Conservation (phyloP, 2,329 filamentous ascomycete genomes). For the Aspergillus vadensis region DNA sequence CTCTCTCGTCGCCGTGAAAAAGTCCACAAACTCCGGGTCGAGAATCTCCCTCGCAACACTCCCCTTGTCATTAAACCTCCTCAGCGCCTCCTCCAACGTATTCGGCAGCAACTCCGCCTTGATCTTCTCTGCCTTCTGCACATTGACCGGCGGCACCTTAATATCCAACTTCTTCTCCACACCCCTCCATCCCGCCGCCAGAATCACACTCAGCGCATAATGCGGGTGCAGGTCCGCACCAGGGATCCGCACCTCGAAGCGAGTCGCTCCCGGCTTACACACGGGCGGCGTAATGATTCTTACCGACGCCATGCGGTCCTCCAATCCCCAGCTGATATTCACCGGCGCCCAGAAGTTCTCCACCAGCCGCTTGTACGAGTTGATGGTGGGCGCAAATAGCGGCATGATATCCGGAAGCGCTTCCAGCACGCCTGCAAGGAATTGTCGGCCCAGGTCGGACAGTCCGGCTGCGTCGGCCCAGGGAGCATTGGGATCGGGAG, state of each 20-base stretch:
- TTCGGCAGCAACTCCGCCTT: constrained; percentile 62
- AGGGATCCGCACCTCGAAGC: constrained; percentile 29
- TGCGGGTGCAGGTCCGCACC: constrained; percentile 88
- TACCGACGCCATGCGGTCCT: constrained; percentile 88
- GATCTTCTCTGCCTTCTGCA: constrained; percentile 65
- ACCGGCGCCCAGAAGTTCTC: constrained; percentile 99
- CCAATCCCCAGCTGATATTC: constrained; percentile 91
- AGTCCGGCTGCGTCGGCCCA: constrained; percentile 75
- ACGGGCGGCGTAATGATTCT: constrained; percentile 85
- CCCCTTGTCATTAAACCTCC: constrained; percentile 69
- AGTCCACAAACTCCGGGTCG: constrained; percentile 90
- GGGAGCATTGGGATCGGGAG: constrained; percentile 66
- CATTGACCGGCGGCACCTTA: constrained; percentile 74
- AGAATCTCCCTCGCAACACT: constrained; percentile 91
- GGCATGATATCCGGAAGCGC: constrained; percentile 94
- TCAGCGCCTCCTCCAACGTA: constrained; percentile 78
- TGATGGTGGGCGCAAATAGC: constrained; percentile 85
- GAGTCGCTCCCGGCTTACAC: constrained; percentile 65
- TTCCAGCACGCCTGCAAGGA: constrained; percentile 83
- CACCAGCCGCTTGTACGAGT: constrained; percentile 94
- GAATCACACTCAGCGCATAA: constrained; percentile 79
- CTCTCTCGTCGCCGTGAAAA: constrained; percentile 87
- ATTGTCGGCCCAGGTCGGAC: constrained; percentile 88
- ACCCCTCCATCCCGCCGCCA: constrained; percentile 90
- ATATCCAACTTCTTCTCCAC: constrained; percentile 89